Conservation (phyloP, 441 rosid species). For the Adansonia rubrostipa region DNA sequence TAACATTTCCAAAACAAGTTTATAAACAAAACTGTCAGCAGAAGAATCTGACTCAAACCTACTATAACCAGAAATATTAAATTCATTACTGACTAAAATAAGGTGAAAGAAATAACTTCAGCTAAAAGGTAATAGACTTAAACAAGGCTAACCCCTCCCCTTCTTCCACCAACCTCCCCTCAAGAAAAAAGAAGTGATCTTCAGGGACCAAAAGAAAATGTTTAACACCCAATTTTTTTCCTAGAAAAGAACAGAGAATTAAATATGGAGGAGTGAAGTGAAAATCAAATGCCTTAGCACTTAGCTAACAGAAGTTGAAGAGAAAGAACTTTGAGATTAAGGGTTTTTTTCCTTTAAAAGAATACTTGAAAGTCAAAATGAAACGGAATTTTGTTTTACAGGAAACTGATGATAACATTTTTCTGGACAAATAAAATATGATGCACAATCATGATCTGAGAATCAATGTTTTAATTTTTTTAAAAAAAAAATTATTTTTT, state of each 20-base stretch:
- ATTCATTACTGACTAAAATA: not conserved
- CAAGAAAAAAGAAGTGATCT: not conserved
- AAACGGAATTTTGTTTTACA: not conserved
- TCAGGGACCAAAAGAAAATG: not conserved
- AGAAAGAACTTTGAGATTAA: not conserved
- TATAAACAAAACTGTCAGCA: not conserved
- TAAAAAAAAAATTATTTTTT: too few relatives aligned
- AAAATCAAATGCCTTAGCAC: conserved; percentile 6
- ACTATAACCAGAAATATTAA: not conserved
- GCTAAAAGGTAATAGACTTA: not conserved
- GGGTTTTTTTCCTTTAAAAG: not conserved
- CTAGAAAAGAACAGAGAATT: not conserved
- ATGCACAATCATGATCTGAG: conserved; percentile 14
- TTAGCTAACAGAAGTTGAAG: not conserved
- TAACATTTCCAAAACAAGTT: not conserved
- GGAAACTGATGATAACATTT: not conserved
- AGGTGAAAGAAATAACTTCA: not conserved
- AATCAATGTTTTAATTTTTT: not conserved
- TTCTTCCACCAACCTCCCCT: too few relatives aligned
- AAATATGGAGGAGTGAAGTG: conserved; percentile 1
- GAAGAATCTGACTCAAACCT: conserved; percentile 12
- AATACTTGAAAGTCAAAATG: not conserved
- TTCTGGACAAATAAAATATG: not conserved
- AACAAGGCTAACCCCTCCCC: not conserved
- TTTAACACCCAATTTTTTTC: not conserved